phyloP scores from a whole-genome alignment of 2,329 filamentous ascomycete species.

The Sporothrix sp. region DNA sequence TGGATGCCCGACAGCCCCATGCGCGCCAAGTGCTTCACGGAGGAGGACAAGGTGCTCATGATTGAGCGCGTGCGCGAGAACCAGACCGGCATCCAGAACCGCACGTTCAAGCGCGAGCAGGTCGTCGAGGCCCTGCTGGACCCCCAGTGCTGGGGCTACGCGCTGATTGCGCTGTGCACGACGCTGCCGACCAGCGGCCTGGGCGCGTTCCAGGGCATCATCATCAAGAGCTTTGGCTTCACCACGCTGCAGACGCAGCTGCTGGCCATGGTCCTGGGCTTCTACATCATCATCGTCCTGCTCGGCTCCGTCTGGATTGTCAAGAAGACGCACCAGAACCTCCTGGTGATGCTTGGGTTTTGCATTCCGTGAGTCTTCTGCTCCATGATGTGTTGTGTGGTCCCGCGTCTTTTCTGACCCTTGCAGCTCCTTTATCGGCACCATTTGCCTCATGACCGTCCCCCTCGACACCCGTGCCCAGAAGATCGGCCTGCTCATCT shows the following conservation, averaged over 20 bases:
- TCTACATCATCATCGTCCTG: slow-evolving; percentile 62
- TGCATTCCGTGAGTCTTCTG: slow-evolving; percentile 49
- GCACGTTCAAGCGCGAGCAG: slow-evolving; percentile 36
- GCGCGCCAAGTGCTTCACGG: slow-evolving; percentile 58
- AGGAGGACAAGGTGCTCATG: slow-evolving; percentile 56
- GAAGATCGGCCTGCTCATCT: slow-evolving; percentile 58
- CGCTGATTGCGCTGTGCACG: slow-evolving; percentile 55
- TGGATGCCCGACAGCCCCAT: slow-evolving; percentile 62
- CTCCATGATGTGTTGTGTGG: no score
- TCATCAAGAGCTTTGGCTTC: slow-evolving; percentile 62
- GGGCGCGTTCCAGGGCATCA: slow-evolving; percentile 64
- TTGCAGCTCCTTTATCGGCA: slow-evolving; percentile 56
- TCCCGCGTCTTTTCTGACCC: background rate
- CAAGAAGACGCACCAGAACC: slow-evolving; percentile 59
- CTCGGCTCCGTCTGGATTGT: slow-evolving; percentile 55
- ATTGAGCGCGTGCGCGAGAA: slow-evolving; percentile 50
- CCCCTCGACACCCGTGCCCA: slow-evolving; percentile 46
- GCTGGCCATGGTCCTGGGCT: slow-evolving; percentile 64
- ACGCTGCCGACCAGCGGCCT: slow-evolving; percentile 65
- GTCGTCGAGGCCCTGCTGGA: slow-evolving; percentile 46
- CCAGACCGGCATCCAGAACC: slow-evolving; percentile 53
- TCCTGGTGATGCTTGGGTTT: slow-evolving; percentile 55
- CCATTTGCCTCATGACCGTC: slow-evolving; percentile 62
- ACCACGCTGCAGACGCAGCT: slow-evolving; percentile 58
- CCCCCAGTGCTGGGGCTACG: slow-evolving; percentile 57